Evolutionary conservation across 306 rosid species (phyloP).

Genomic region (Morella rubra): DNA sequence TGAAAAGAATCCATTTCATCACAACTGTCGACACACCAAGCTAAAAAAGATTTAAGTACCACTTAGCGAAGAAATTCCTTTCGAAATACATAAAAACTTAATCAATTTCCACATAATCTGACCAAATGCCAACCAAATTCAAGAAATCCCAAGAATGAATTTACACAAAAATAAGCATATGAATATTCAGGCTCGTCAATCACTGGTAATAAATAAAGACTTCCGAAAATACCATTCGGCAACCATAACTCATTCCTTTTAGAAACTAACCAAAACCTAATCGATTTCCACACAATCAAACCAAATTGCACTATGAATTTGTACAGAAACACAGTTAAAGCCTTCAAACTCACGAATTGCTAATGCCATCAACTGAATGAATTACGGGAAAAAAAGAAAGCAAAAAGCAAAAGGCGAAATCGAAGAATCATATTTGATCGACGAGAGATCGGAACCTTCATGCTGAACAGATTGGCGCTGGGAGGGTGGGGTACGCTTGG

Average conservation of each 20-base stretch:
- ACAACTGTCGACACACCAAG: background rate
- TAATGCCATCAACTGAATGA: background rate
- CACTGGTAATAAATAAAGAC: too few species aligned
- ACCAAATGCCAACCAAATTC: background rate
- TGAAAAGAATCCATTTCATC: background rate
- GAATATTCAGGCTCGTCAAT: too few species aligned
- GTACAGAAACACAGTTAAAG: background rate
- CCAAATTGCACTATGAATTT: background rate
- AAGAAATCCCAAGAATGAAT: too few species aligned
- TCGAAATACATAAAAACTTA: background rate
- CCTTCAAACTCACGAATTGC: background rate
- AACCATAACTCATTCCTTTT: background rate
- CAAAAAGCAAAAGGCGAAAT: background rate
- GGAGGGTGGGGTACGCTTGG: constrained; percentile 77
- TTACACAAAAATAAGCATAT: too few species aligned
- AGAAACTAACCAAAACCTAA: background rate
- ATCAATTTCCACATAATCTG: background rate
- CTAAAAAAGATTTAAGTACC: background rate
- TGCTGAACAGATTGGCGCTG: constrained; percentile 98
- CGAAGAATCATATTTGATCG: background rate
- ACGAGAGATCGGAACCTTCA: constrained; percentile 53
- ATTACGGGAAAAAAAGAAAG: background rate
- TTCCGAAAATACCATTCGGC: too few species aligned
- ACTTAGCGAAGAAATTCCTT: background rate
- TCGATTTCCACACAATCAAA: background rate